Evolutionary conservation across 306 rosid species (phyloP), one percentile per base, ranked within the genome.

Genomic region (Vigna reflexopilosa): DNA sequence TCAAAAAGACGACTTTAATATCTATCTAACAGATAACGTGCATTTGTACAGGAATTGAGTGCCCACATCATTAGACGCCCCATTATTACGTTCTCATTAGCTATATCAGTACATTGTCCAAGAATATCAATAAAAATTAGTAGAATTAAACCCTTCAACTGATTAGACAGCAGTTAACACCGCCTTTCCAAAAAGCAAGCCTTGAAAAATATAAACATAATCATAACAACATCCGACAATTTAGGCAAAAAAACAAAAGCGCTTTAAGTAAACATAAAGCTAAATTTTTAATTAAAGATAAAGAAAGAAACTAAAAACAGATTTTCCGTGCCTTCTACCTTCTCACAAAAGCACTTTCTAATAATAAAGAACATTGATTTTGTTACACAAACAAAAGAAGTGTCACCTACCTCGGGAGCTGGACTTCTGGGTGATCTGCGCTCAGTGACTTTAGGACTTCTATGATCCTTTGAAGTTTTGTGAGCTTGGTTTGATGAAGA

Each of bases 391-490:
- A 6, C 26, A 20, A 22, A 19, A 67, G 19, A 17, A n/a, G 24
- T 55, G 9, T 66, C 47, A 42, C 24, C 19, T 79, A 80, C 98
- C 98, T 93, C 94, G 0, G 89, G 83, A 57, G 78, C 81, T 0
- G 93, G 93, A 82, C 91, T 91, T 82, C 93, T 86, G 32, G 96
- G 93, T 52, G 98, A 93, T 83, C 75, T 87, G 20, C 93, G 87
- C 19, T 91, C 91, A 3, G 50, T 67, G 64, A 87, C 76, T 86
- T 89, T 94, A 51, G 90, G 96, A 84, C 97, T 92, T 90, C 44
- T 28, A 22, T 84, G 84, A 10, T 88, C 91, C 69, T 91, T 91
- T 13, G 91, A 74, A 50, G 62, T 68, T 85, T 79, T 85, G 56
- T 76, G 86, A 77, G 75, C 40, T 85, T 83, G 91, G 73, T 51